Base-by-base conservation (phyloP, 2,329 filamentous ascomycete species). In the Piedraia hortae region DNA sequence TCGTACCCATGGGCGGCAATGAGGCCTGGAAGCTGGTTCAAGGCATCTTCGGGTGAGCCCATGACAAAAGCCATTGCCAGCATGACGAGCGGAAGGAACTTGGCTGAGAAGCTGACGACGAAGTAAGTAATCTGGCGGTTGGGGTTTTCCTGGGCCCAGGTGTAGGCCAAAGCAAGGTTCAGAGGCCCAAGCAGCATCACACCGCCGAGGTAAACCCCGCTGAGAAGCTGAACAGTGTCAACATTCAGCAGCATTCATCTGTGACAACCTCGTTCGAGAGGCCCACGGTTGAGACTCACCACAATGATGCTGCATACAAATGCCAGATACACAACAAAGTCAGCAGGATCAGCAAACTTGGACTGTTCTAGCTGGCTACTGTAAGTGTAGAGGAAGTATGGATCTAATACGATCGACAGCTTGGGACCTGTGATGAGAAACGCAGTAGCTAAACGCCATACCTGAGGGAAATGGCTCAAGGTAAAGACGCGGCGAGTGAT, bases 1-100 rank as follows among this genome's bases (percentile, higher is more conserved):
- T 93, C 74, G 46, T 77, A 89, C 10, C 85, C 38, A 43, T 97
- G 85, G 4, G 80, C 80, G 7, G 80, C 74, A 19, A 89, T 31
- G 6, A 97, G 54, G n/a, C 85, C 85, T 15, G 62, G 73, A 4
- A 63, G 44, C 38, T 88, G 66, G 3, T 66, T 37, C 25, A 72
- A 39, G 6, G 72, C 57, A 10, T 47, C 47, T 3, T 44, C 33
- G 16, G 55, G 54, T 6, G 68, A 67, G 4, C 48, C 54, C 39
- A 72, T 61, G 23, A 93, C 50, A 11, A 89, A 54, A 6, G 69
- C 70, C 35, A 77, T 50, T 9, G 65, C 44, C 19, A 93, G 59
- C 58, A 89, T 72, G 31, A 69, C 68, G 40, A 67, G 72, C 3
- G 85, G 85, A 14, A 85, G 54, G 37, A 67, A 62, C 42, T 82